Evolutionary conservation across 495 filamentous ascomycete species (phyloP), one percentile per base, ranked within the genome.

Genomic region (Amphirosellinia nigrospora): DNA sequence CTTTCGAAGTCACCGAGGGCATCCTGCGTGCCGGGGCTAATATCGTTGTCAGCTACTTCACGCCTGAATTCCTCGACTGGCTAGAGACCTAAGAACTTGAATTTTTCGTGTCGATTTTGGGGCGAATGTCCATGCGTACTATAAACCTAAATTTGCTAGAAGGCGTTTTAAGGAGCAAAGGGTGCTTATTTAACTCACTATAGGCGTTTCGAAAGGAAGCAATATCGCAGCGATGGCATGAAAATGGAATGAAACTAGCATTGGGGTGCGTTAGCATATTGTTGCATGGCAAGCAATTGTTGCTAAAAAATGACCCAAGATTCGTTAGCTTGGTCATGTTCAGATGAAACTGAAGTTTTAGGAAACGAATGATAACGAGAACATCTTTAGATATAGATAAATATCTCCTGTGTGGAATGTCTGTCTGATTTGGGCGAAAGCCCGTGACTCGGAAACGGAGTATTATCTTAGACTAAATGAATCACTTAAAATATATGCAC

Each of bases 21-120:
- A 98, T 99, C 68, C 80, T 99, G 60, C 87, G 96, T 71, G 96
- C 96, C 53, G 96, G 96, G 34, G 96, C 96, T 15, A 92, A 88
- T 2, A 97, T 98, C 75, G 86, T 99, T 52, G 83, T 99, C 70
- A 95, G 87, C 78, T 99, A 99, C 79, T 99, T 99, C 75, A 93
- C 91, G 0, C 96, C 96, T 8, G 90, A 97, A 48, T 96, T 98
- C 74, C 80, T 99, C 71, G 93, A 97, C 63, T 97, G 94, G 94
- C 80, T 93, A 59, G 80, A 79, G 36, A 79, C 77, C 52, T 86
- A n/a, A n/a, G 59, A 52, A 30, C 23, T 10, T 10, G 15, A 0
- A 8, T 1, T 4, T 50, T 39, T 74, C 15, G 39, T 23, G 28
- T 26, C 26, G 4, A 58, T 11, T 30, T 34, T 8, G 1, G n/a